A percentile compares a stretch with the other conserved stretches of the same genome.
Conservation (phyloP, 139 green algal genomes). For the Auxenochlorella protothecoides region DNA sequence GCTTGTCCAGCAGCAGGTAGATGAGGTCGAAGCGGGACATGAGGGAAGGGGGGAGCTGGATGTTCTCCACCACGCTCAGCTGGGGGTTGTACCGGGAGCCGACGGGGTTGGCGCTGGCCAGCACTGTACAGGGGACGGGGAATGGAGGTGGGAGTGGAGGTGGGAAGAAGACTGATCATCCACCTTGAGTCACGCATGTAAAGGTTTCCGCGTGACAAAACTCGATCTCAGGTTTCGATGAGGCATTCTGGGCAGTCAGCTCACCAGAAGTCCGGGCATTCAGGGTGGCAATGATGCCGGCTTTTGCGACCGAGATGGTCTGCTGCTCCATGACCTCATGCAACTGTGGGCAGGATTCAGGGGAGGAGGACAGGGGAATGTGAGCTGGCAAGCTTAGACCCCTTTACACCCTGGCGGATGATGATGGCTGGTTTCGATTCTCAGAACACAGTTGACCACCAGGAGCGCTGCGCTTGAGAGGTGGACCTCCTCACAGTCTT, state of each 20-base stretch:
- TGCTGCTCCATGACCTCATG: constrained; percentile 99
- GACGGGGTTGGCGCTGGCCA: constrained; percentile 69
- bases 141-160: neutral
- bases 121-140: constrained; percentile 18
- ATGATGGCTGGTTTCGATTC: too few species aligned
- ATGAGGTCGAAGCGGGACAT: constrained; percentile 93
- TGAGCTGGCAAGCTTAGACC: too few species aligned
- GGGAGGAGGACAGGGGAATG: neutral
- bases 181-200: too few species aligned
- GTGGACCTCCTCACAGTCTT: too few species aligned
- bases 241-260: constrained; percentile 18
- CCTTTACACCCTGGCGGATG: too few species aligned
- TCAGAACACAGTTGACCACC: too few species aligned
- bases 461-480: too few species aligned
- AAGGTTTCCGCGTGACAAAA: too few species aligned
- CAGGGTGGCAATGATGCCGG: constrained; percentile 93
- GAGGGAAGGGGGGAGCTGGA: constrained; percentile 91
- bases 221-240: too few species aligned
- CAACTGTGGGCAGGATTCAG: constrained; percentile 29
- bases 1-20: constrained; percentile 89
- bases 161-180: neutral
- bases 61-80: constrained; percentile 90
- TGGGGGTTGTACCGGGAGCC: constrained; percentile 78
- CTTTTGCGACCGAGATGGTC: constrained; percentile 96
- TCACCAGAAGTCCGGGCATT: constrained; percentile 85